Evolutionary conservation across 345 rosid genomes (phyloP).

Genomic region (Eutrema heterophyllum): DNA sequence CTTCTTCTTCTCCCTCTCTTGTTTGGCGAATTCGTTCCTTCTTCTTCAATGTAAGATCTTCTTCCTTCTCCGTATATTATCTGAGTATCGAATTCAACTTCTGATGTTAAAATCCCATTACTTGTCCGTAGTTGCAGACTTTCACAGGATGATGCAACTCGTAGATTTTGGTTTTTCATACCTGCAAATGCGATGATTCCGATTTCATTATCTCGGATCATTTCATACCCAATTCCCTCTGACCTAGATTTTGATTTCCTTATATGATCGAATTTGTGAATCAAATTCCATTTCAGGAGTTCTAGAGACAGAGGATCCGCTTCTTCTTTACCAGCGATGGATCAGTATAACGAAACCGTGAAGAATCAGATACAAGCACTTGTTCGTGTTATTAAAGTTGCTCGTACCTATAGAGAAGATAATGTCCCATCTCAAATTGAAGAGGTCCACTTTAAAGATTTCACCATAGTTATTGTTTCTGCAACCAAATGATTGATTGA

Average conservation of each 20-base stretch:
- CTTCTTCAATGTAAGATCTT: constrained; percentile 9
- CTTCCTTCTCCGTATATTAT: background rate
- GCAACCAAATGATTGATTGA: background rate
- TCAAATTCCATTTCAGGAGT: constrained; percentile 11
- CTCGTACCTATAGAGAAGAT: constrained; percentile 40
- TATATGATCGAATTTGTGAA: no score
- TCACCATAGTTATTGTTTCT: no score
- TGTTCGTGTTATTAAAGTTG: constrained; percentile 37
- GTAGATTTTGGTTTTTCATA: background rate
- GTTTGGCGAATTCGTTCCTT: background rate
- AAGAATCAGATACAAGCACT: constrained; percentile 44
- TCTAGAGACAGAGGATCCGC: constrained; percentile 13
- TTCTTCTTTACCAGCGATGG: constrained; percentile 26
- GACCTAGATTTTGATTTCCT: background rate
- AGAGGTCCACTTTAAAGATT: constrained; percentile 29
- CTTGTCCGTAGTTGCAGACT: background rate
- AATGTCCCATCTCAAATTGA: constrained; percentile 47
- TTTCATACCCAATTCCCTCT: background rate
- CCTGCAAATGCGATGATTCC: background rate
- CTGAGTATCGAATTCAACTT: background rate
- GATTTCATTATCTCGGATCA: background rate
- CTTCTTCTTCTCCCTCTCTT: background rate
- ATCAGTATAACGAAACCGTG: constrained; percentile 35
- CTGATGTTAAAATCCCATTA: background rate
- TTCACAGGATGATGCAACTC: background rate